Conservation (phyloP, 441 rosid species). For the Daphne laureola region DNA sequence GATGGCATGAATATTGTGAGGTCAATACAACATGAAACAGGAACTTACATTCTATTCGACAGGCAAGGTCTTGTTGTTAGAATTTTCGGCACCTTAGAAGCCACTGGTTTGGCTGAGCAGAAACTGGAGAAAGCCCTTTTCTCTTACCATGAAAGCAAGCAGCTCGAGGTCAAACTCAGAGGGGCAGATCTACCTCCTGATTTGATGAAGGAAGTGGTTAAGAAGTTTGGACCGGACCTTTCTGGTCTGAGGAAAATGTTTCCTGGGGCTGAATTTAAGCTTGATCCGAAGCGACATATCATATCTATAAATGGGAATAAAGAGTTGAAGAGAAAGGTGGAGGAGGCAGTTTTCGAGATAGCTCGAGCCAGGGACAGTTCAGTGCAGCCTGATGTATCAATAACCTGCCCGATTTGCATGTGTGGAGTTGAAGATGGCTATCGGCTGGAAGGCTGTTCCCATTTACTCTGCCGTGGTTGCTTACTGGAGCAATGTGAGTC, state of each 20-base stretch:
- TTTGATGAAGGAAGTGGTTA: slow-evolving; percentile 67
- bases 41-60: slow-evolving; percentile 46
- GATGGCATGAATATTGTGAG: slow-evolving; percentile 43
- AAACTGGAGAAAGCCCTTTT: slow-evolving; percentile 41
- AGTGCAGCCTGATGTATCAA: slow-evolving; percentile 19
- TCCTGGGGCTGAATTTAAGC: slow-evolving; percentile 45
- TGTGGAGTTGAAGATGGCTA: slow-evolving; percentile 56
- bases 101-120: slow-evolving; percentile 34
- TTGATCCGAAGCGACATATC: slow-evolving; percentile 38
- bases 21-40: slow-evolving; percentile 45
- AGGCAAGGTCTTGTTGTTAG: slow-evolving; percentile 32
- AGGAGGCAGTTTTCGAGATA: slow-evolving; percentile 38
- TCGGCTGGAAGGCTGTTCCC: slow-evolving; percentile 50
- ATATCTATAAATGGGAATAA: slow-evolving; percentile 41
- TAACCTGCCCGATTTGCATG: slow-evolving; percentile 55
- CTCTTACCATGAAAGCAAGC: slow-evolving; percentile 44
- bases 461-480: slow-evolving; percentile 49
- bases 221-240: slow-evolving; percentile 61
- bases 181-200: slow-evolving; percentile 46
- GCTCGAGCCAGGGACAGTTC: slow-evolving; percentile 21
- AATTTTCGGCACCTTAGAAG: slow-evolving; percentile 43
- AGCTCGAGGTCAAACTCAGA: slow-evolving; percentile 51
- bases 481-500: slow-evolving; percentile 79
- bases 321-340: slow-evolving; percentile 44
- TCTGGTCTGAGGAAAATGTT: slow-evolving; percentile 48